Base-by-base conservation (phyloP, 2,329 filamentous ascomycete genomes). In the Penicillium italicum region DNA sequence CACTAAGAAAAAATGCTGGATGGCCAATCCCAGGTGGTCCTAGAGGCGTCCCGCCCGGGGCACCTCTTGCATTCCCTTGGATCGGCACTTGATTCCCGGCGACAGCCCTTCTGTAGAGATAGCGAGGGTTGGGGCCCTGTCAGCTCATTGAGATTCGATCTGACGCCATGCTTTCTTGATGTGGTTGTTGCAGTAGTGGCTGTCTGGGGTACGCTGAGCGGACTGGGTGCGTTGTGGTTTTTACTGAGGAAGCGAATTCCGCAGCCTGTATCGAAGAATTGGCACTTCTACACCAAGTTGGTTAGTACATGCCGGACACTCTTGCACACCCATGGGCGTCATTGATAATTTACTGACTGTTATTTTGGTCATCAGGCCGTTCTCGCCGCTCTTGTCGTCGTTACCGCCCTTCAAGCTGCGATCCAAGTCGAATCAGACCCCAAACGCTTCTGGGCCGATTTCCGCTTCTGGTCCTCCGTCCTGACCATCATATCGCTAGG, bases 161-260 rank as follows among this genome's bases (percentile, higher is more conserved):
- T 99, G 68, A 97, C 94, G 16, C 93, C 94, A 38, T 99, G 94
- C 79, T 99, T 99, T 71, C 86, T 97, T 67, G 95, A 99, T 72
- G 84, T 96, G 22, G 92, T 90, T 85, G 84, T 97, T 56, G 85
- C 89, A 33, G 77, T 82, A 1, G 89, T 96, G 28, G 90, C 90
- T 9, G 81, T 80, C 14, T 95, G 88, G 77, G 92, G 93, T 16
- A 79, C 97, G 24, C 53, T 97, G 24, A 82, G 87, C 60, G 94
- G 94, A 55, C 81, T 85, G 8, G 80, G 86, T 43, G 91, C 93
- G 30, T 77, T 96, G 40, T 93, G 87, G 85, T 90, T 90, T 79
- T 79, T 97, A 50, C 72, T 91, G 53, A 85, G 81, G 64, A 89
- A 84, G 74, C 87, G 85, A 68, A 81, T 84, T 50, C 79, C 86